Percentiles rank a stretch among this genome's conserved stretches.
These are phyloP conservation scores for Xylaria longipes DNA, from an alignment of 495 filamentous ascomycete species.

Conservation along the genomic window DNA sequence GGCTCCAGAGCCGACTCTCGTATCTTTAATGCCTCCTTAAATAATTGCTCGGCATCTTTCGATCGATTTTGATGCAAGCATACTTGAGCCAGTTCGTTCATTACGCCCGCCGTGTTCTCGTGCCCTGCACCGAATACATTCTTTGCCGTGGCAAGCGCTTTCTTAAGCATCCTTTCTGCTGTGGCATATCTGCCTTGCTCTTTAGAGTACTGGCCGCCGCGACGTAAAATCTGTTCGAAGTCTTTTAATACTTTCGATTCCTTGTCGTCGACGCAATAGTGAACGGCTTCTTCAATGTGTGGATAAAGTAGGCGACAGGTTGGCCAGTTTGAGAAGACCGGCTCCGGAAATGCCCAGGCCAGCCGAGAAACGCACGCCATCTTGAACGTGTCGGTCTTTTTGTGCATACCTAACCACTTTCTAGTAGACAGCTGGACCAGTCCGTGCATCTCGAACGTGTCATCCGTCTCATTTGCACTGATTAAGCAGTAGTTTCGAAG, in stretches of 20 bases:
- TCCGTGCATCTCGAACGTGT: conserved; percentile 53
- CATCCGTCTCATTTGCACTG: conserved; percentile 26
- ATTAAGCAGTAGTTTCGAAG: conserved; percentile 54
- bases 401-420: conserved; percentile 51
- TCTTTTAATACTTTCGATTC: neutral
- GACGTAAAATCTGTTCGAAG: neutral
- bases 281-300: neutral
- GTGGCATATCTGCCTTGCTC: conserved; percentile 10
- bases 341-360: conserved; percentile 41
- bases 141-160: neutral
- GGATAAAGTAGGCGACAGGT: conserved; percentile 31
- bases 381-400: conserved; percentile 44
- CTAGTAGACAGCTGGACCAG: conserved; percentile 54
- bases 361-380: conserved; percentile 46
- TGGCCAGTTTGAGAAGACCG: conserved; percentile 35
- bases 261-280: neutral
- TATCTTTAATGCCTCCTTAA: neutral
- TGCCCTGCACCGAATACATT: neutral
- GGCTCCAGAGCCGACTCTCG: neutral
- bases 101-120: neutral
- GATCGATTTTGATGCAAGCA: neutral
- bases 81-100: neutral
- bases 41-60: conserved; percentile 22
- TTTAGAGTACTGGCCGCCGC: neutral
- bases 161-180: conserved; percentile 8